phyloP scores from a whole-genome alignment of 2,329 filamentous ascomycete species.

The Fusarium torreyae region DNA sequence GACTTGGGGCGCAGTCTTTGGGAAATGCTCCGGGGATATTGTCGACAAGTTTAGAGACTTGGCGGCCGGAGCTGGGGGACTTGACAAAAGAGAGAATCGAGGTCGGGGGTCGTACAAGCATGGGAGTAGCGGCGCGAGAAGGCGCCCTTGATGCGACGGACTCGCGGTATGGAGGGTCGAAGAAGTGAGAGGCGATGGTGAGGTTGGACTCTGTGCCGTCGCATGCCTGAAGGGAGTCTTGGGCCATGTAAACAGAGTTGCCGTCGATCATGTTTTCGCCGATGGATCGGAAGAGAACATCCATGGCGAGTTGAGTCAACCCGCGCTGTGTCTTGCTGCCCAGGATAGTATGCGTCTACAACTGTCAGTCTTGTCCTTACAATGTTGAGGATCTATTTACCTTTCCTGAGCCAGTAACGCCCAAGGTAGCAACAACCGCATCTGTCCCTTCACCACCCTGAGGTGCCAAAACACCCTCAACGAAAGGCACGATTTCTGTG shows the following conservation, averaged over 20 bases:
- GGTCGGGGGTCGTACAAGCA: constrained; percentile 70
- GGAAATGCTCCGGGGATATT: constrained; percentile 53
- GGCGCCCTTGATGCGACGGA: constrained; percentile 68
- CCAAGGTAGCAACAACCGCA: constrained; percentile 90
- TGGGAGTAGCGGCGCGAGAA: constrained; percentile 78
- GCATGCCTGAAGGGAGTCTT: constrained; percentile 81
- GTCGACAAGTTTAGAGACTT: constrained; percentile 35
- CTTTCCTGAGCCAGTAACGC: constrained; percentile 97
- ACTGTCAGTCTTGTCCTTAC: constrained; percentile 2
- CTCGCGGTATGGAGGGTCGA: constrained; percentile 85
- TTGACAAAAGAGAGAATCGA: constrained; percentile 55
- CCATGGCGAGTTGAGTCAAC: constrained; percentile 90
- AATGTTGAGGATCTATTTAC: constrained; percentile 62
- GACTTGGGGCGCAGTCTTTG: constrained; percentile 51
- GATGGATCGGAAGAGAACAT: constrained; percentile 89
- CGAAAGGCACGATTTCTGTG: constrained; percentile 79
- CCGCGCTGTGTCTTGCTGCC: constrained; percentile 90
- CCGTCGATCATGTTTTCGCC: constrained; percentile 78
- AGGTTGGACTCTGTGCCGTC: constrained; percentile 88
- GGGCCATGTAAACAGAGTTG: constrained; percentile 70
- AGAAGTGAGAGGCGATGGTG: constrained; percentile 79
- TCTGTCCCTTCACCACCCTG: constrained; percentile 85
- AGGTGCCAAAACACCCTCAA: constrained; percentile 85
- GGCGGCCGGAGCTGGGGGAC: constrained; percentile 44
- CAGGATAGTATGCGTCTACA: constrained; percentile 93